phyloP scores from a whole-genome alignment of 805 yeast species.

The Starmerella apis region DNA sequence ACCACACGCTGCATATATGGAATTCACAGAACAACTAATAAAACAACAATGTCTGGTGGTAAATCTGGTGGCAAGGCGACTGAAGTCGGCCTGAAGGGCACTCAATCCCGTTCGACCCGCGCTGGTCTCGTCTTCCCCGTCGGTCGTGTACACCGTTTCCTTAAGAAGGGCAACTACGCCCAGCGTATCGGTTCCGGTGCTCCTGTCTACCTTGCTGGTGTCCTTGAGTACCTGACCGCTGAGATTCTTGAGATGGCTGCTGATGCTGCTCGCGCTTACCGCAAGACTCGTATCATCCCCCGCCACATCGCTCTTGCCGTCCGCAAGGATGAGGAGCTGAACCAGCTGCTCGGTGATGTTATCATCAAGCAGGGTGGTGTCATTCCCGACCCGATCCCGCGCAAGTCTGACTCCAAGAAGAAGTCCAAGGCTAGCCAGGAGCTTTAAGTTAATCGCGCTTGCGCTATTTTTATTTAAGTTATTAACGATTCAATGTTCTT shows the following conservation, averaged over 20 bases:
- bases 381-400: conserved; percentile 58
- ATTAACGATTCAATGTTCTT: conserved; percentile 14
- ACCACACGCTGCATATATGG: conserved; percentile 1
- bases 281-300: conserved; percentile 94
- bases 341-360: conserved; percentile 73
- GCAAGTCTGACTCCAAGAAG: conserved; percentile 37
- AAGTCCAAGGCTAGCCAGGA: conserved; percentile 35
- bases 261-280: conserved; percentile 92
- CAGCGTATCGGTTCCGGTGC: conserved; percentile 74
- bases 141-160: conserved; percentile 95
- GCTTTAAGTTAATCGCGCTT: conserved; percentile 26
- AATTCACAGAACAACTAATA: conserved; percentile 10
- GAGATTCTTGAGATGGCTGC: conserved; percentile 97
- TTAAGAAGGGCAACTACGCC: conserved; percentile 71
- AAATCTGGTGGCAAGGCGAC: conserved; percentile 88
- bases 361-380: conserved; percentile 99
- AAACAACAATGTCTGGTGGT: conserved; percentile 60
- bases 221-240: conserved; percentile 89
- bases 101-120: conserved; percentile 96
- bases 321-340: conserved; percentile 96
- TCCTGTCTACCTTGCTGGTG: conserved; percentile 92
- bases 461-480: conserved; percentile 17
- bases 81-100: conserved; percentile 74
- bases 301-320: conserved; percentile 94
- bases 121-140: conserved; percentile 61